phyloP scores from a whole-genome alignment of 2,329 filamentous ascomycete species.

The Thelonectria discophora region DNA sequence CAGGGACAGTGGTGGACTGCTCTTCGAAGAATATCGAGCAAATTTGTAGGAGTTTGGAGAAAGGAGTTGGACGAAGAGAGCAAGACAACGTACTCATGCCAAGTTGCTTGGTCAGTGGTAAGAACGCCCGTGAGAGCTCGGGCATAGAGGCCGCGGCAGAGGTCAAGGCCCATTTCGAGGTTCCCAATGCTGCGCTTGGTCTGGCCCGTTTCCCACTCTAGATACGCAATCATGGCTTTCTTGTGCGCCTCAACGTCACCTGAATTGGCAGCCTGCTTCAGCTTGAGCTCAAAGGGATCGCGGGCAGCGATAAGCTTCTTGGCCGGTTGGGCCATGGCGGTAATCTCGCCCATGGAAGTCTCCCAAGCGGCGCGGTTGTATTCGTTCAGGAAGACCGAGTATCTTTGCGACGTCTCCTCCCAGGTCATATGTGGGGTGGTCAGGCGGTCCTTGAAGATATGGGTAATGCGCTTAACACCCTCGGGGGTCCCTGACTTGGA shows the following conservation, averaged over 20 bases:
- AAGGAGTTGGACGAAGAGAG: constrained; percentile 60
- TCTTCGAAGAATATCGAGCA: constrained; percentile 78
- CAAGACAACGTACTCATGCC: constrained; percentile 86
- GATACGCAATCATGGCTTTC: constrained; percentile 69
- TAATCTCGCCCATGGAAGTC: constrained; percentile 74
- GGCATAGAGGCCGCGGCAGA: constrained; percentile 76
- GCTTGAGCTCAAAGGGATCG: constrained; percentile 72
- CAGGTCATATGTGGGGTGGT: constrained; percentile 77
- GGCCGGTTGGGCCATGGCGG: constrained; percentile 68
- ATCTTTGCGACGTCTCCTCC: constrained; percentile 78
- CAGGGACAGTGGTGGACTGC: constrained; percentile 92
- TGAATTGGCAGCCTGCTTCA: constrained; percentile 66
- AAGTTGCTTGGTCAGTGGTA: constrained; percentile 76
- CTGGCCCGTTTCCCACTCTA: constrained; percentile 83
- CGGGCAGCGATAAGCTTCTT: constrained; percentile 70
- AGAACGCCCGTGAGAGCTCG: constrained; percentile 77
- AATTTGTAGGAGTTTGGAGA: constrained; percentile 49
- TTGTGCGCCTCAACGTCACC: constrained; percentile 65
- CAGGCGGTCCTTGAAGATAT: constrained; percentile 75
- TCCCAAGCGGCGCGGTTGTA: constrained; percentile 79
- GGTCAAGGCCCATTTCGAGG: constrained; percentile 55
- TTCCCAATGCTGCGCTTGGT: constrained; percentile 60
- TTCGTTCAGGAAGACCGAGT: constrained; percentile 77
- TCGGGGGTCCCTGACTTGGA: constrained; percentile 62
- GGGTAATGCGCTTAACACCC: constrained; percentile 70